Conservation (phyloP, 148 eudicot genomes). For the Talinum fruticosum region DNA sequence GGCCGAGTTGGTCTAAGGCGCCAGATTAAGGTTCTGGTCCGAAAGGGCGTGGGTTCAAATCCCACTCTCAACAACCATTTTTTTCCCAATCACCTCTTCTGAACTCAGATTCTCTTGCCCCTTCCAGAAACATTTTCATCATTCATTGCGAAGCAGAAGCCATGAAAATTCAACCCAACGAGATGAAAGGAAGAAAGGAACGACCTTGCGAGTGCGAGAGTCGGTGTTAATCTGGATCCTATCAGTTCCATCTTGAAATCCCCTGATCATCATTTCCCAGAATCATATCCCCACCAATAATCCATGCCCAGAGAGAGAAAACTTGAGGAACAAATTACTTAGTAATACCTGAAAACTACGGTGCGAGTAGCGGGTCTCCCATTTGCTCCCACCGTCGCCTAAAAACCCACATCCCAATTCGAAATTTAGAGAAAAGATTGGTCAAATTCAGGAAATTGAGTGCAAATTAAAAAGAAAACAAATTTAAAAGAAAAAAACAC, state of each 20-base stretch:
- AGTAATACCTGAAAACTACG: slow-evolving; percentile 75
- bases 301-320: neutral
- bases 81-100: neutral
- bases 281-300: neutral
- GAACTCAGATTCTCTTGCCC: too few relatives aligned
- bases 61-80: slow-evolving; percentile 72
- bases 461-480: neutral
- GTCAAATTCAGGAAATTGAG: neutral
- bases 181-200: neutral
- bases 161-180: too few relatives aligned
- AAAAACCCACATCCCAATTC: neutral
- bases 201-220: slow-evolving; percentile 67
- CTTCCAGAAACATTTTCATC: too few relatives aligned
- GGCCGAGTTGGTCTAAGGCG: slow-evolving; percentile 99
- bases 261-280: slow-evolving; percentile 37
- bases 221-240: slow-evolving; percentile 83
- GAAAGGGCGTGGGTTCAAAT: slow-evolving; percentile 99
- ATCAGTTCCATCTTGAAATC: slow-evolving; percentile 60
- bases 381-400: slow-evolving; percentile 75
- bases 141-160: too few relatives aligned
- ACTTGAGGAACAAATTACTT: neutral
- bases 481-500: neutral
- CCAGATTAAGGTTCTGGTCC: slow-evolving; percentile 99
- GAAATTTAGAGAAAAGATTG: neutral
- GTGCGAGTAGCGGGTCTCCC: slow-evolving; percentile 83